These are phyloP conservation scores for Acanthamoeba pearcei DNA, from an alignment of 208 protist genomes.

Conservation along the genomic window DNA sequence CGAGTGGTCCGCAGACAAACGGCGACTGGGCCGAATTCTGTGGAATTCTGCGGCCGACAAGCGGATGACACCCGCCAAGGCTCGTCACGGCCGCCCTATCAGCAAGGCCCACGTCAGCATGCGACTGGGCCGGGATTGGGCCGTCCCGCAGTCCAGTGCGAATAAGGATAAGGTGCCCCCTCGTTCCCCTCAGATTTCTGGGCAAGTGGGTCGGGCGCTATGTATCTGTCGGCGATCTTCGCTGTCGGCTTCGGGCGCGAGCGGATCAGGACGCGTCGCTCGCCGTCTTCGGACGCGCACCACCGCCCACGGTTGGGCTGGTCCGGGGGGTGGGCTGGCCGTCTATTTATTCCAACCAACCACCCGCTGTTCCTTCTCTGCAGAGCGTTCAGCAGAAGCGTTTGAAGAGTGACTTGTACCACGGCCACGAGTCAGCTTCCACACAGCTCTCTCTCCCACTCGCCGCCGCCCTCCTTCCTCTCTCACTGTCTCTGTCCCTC, in stretches of 20 bases:
- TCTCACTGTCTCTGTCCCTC: background rate
- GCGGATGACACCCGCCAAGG: background rate
- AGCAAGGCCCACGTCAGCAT: background rate
- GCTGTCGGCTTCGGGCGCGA: background rate
- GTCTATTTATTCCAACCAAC: too few relatives aligned
- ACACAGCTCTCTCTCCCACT: background rate
- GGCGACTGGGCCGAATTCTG: constrained; percentile 8
- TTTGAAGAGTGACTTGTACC: constrained; percentile 24
- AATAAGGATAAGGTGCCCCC: background rate
- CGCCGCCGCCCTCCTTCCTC: too few relatives aligned
- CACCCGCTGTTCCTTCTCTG: too few relatives aligned
- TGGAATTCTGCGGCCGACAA: background rate
- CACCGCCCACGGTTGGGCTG: too few relatives aligned
- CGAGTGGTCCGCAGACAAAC: constrained; percentile 14
- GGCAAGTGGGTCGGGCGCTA: background rate
- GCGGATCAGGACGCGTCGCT: background rate
- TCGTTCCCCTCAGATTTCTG: constrained; percentile 9
- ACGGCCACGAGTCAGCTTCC: background rate
- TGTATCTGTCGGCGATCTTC: background rate
- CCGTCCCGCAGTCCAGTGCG: background rate
- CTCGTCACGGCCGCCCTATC: background rate
- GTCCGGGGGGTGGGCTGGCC: too few relatives aligned
- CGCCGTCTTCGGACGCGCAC: too few relatives aligned
- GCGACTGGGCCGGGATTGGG: background rate
- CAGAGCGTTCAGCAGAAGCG: background rate